Conservation (phyloP, 805 yeast species). For the Candida parachauliodes region DNA sequence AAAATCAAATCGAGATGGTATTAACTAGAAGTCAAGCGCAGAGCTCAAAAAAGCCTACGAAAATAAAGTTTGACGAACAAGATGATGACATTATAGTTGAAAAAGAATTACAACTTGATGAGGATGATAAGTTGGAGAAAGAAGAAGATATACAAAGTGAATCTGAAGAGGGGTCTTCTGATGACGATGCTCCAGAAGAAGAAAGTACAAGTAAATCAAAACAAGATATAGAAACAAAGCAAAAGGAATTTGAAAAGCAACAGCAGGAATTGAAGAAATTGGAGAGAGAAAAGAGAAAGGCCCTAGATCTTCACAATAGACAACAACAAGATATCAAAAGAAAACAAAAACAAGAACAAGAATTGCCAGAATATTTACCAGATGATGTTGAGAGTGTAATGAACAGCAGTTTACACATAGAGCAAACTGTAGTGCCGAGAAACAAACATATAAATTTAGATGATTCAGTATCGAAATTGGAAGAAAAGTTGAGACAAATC, state of each 20-base stretch:
- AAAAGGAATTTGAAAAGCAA: constrained; percentile 21
- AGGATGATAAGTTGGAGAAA: background rate
- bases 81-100: constrained; percentile 17
- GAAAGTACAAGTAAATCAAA: constrained; percentile 32
- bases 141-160: constrained; percentile 16
- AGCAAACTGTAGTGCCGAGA: constrained; percentile 8
- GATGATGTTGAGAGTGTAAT: constrained; percentile 27
- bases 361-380: constrained; percentile 41
- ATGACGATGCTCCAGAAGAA: constrained; percentile 43
- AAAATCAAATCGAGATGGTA: constrained; percentile 20
- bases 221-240: constrained; percentile 17
- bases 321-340: constrained; percentile 34
- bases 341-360: constrained; percentile 9
- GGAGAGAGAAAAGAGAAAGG: constrained; percentile 35
- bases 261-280: constrained; percentile 20
- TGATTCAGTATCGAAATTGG: constrained; percentile 27
- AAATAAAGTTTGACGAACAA: constrained; percentile 31
- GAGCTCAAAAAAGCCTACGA: constrained; percentile 15
- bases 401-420: background rate
- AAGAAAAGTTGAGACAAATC: constrained; percentile 27
- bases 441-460: constrained; percentile 30
- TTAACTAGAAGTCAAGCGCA: constrained; percentile 25
- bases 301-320: constrained; percentile 26
- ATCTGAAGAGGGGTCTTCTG: constrained; percentile 18
- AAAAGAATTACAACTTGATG: constrained; percentile 11